These are phyloP conservation scores for Daedalea quercina DNA, from an alignment of 768 basidiomycete genomes.

Conservation along the genomic window DNA sequence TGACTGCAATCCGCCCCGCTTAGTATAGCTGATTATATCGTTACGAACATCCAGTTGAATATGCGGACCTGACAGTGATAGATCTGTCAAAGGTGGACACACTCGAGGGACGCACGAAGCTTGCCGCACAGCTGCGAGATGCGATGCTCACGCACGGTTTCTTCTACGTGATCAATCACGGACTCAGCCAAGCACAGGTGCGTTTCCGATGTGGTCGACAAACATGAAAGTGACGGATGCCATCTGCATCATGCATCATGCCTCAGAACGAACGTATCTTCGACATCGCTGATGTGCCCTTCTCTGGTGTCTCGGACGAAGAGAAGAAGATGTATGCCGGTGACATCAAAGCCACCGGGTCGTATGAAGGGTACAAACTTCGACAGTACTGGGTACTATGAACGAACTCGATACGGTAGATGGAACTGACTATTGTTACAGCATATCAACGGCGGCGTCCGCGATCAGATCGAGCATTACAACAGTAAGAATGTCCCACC, in stretches of 20 bases:
- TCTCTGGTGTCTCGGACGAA: slow-evolving; percentile 25
- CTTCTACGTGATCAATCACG: slow-evolving; percentile 27
- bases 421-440: slow-evolving; percentile 17
- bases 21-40: background rate
- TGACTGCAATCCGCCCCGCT: background rate
- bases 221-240: too few species aligned
- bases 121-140: slow-evolving; percentile 18
- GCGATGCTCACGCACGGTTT: slow-evolving; percentile 25
- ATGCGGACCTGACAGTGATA: slow-evolving; percentile 24
- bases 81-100: slow-evolving; percentile 23
- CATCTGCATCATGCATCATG: background rate
- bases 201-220: background rate
- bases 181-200: slow-evolving; percentile 20
- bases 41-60: slow-evolving; percentile 21
- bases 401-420: too few species aligned
- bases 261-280: slow-evolving; percentile 26
- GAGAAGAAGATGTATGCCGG: slow-evolving; percentile 27
- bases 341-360: slow-evolving; percentile 33
- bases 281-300: slow-evolving; percentile 30
- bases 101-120: slow-evolving; percentile 20
- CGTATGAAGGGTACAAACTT: slow-evolving; percentile 50
- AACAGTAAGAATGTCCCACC: slow-evolving; percentile 35
- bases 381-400: slow-evolving; percentile 52
- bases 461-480: slow-evolving; percentile 56
- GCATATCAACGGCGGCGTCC: slow-evolving; percentile 56